Conservation (phyloP, 139 green algal species). For the Closterium sp. region DNA sequence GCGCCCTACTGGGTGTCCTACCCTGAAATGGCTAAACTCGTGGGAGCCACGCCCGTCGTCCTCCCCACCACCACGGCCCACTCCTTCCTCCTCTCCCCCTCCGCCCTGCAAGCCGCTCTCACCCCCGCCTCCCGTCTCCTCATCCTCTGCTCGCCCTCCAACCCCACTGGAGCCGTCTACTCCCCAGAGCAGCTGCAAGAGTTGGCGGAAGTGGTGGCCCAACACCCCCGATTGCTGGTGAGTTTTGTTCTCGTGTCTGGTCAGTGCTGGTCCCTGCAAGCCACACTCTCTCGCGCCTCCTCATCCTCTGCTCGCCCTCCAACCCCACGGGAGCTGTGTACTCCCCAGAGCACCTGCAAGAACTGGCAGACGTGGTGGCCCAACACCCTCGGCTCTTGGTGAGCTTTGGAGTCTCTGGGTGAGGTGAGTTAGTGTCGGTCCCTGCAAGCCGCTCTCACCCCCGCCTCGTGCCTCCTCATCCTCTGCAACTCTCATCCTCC, state of each 20-base stretch:
- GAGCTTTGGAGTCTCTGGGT: too few relatives aligned
- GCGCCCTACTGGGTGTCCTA: constrained; percentile 97
- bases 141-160: constrained; percentile 96
- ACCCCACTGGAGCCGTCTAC: constrained; percentile 92
- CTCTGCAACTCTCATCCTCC: too few relatives aligned
- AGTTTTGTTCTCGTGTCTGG: too few relatives aligned
- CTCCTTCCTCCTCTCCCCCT: constrained; percentile 77
- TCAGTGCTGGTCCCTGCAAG: too few relatives aligned
- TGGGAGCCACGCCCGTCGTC: constrained; percentile 77
- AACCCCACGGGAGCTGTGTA: constrained; percentile 95
- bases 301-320: constrained; percentile 95
- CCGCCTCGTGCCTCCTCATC: too few relatives aligned
- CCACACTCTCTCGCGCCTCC: constrained; percentile 65
- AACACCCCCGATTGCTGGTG: constrained; percentile 91
- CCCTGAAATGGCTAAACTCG: constrained; percentile 91
- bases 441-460: too few relatives aligned
- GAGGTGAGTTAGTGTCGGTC: too few relatives aligned
- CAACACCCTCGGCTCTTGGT: constrained; percentile 89
- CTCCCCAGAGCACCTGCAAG: constrained; percentile 50
- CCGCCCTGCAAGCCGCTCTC: constrained; percentile 71
- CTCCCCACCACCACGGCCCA: constrained; percentile 67
- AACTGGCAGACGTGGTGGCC: constrained; percentile 77
- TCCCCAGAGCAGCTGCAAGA: constrained; percentile 49
- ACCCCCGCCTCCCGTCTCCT: constrained; percentile 82
- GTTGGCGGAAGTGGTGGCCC: constrained; percentile 77